A percentile compares a stretch with the other conserved stretches of the same genome.
Evolutionary conservation across 345 rosid species (phyloP).

Genomic region (Lepidium didymum): DNA sequence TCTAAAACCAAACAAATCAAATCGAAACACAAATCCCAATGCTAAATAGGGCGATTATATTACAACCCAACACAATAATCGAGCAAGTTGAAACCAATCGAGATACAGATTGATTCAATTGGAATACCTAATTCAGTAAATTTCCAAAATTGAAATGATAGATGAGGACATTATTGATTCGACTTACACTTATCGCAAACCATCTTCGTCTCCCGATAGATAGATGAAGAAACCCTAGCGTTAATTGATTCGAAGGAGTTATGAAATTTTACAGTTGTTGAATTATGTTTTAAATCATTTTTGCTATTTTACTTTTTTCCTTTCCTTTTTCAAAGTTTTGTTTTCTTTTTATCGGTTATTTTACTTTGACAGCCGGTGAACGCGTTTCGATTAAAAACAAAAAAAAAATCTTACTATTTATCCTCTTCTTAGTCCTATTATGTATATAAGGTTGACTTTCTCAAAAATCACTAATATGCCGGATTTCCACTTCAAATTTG

Average conservation of each 20-base stretch:
- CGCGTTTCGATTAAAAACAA: background rate
- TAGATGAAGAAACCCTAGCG: slow-evolving; percentile 22
- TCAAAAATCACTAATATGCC: no score
- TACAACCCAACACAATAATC: background rate
- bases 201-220: slow-evolving; percentile 31
- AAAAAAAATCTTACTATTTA: no score
- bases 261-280: background rate
- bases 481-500: no score
- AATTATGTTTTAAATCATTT: background rate
- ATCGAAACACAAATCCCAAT: background rate
- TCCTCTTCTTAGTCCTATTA: no score
- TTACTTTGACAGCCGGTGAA: background rate
- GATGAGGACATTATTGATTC: background rate
- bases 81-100: background rate
- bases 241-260: background rate
- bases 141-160: background rate
- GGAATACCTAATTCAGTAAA: background rate
- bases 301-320: background rate
- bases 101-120: background rate
- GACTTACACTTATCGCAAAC: slow-evolving; percentile 91
- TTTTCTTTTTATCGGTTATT: no score
- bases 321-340: background rate
- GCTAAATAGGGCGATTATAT: background rate
- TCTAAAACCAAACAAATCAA: background rate
- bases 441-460: no score